Evolutionary conservation across 169 alveolate genomes (phyloP), one percentile per base, ranked within the genome.

Genomic region (Eimeria falciformis): DNA sequence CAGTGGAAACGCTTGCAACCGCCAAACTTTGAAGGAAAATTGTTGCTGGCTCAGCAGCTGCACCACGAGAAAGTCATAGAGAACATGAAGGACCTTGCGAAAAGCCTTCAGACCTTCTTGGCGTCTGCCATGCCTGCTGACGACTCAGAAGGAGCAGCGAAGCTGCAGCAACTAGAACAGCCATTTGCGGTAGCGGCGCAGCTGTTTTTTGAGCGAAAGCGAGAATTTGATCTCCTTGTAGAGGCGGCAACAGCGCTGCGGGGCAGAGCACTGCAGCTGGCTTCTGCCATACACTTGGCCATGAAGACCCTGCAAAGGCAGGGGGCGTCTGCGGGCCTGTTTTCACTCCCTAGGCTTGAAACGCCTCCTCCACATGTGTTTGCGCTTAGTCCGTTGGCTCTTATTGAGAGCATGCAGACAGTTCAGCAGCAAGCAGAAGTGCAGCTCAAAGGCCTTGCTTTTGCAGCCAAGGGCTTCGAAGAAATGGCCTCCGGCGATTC

Each of bases 1-100:
- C 84, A 73, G 84, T 73, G 56, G 84, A 40, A 73, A 43, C 84
- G 37, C 65, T 62, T 73, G 84, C 84, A 73, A 62, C 65, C 84
- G 17, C 84, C 84, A 0, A 62, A 73, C 65, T 73, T 45, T 43
- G 3, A 6, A 43, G 27, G 65, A 37, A 4, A 62, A 43, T 18
- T 73, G 84, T 62, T 73, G 84, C 84, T 37, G 84, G 65, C 62
- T 11, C 56, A 43, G 27, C 84, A 73, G 65, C 84, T 73, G 43
- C 84, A 43, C 4, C 84, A 43, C 65, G 84, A 73, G 12, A 7
- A n/a, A 9, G 21, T 73, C 5, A 3, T 73, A 6, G 84, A 73
- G 17, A 37, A 62, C 25, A 6, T 73, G 21, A 4, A 43, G 37
- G 25, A 17, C 2, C 9, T 73, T 4, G 37, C 12, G 12, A 45